Conservation (phyloP, 495 filamentous ascomycete species). For the Amphirosellinia nigrospora region DNA sequence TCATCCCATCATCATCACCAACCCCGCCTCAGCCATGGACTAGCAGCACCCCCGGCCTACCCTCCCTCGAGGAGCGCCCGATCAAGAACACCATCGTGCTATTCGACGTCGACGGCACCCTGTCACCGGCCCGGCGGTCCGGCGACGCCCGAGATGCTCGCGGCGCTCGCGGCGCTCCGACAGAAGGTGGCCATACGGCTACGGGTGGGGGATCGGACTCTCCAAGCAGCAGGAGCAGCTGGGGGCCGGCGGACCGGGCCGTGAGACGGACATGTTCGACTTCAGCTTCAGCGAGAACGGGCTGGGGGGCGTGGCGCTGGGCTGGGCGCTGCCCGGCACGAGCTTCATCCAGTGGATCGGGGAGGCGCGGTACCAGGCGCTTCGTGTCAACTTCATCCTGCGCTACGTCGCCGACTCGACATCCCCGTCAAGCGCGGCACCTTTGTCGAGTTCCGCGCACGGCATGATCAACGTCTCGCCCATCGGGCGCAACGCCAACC, state of each 20-base stretch:
- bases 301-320: constrained; percentile 85
- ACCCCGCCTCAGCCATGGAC: constrained; percentile 29
- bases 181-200: constrained; percentile 91
- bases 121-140: constrained; percentile 74
- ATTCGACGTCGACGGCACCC: constrained; percentile 92
- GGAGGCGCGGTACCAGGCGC: constrained; percentile 87
- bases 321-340: constrained; percentile 70
- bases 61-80: constrained; percentile 78
- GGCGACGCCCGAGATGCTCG: constrained; percentile 82
- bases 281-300: constrained; percentile 97
- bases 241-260: constrained; percentile 63
- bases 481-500: constrained; percentile 86
- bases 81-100: constrained; percentile 88
- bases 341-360: constrained; percentile 93
- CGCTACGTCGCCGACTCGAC: constrained; percentile 90
- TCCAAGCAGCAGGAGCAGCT: constrained; percentile 96
- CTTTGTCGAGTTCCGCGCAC: constrained; percentile 94
- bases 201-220: constrained; percentile 88
- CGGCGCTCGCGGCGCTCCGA: constrained; percentile 76
- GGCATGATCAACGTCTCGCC: constrained; percentile 97
- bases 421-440: constrained; percentile 91
- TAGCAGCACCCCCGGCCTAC: constrained; percentile 50
- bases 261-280: constrained; percentile 88
- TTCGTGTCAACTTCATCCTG: constrained; percentile 85
- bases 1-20: not conserved